phyloP scores from a whole-genome alignment of 768 basidiomycete species.

The Boletus sp. region DNA sequence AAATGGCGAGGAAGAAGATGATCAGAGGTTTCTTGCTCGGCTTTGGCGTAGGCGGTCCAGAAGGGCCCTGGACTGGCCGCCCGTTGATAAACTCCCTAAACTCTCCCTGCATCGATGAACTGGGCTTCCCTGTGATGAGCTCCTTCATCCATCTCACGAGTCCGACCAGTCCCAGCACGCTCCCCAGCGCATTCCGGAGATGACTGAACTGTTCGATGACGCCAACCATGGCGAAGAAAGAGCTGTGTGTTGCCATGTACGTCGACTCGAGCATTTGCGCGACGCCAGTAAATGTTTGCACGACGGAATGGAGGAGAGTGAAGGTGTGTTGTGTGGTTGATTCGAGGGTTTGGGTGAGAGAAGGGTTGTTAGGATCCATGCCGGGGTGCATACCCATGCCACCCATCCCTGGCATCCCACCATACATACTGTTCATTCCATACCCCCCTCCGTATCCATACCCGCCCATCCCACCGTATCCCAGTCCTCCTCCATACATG shows the following conservation, averaged over 20 bases:
- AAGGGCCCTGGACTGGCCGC: constrained; percentile 51
- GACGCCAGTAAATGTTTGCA: constrained; percentile 91
- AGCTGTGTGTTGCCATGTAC: constrained; percentile 95
- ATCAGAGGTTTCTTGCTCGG: constrained; percentile 88
- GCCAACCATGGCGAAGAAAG: constrained; percentile 95
- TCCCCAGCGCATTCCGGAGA: constrained; percentile 88
- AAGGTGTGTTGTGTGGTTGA: constrained; percentile 90
- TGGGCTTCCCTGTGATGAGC: constrained; percentile 47
- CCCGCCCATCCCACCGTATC: constrained; percentile 46
- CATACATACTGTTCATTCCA: constrained; percentile 51
- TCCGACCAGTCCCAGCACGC: constrained; percentile 90
- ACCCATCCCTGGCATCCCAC: constrained; percentile 39
- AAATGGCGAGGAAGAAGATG: constrained; percentile 89
- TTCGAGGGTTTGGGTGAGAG: constrained; percentile 86
- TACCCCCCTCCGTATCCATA: constrained; percentile 44
- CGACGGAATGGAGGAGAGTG: constrained; percentile 88
- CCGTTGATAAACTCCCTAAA: constrained; percentile 78
- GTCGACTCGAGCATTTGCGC: constrained; percentile 97
- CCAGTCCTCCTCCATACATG: constrained; percentile 32
- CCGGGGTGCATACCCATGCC: constrained; percentile 39
- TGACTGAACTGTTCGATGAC: constrained; percentile 95
- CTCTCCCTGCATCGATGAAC: constrained; percentile 54
- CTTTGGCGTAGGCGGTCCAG: constrained; percentile 44
- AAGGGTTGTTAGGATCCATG: constrained; percentile 53
- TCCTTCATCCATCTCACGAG: constrained; percentile 83